Evolutionary conservation across 768 basidiomycete genomes (phyloP).

Genomic region (Suillus placidus): DNA sequence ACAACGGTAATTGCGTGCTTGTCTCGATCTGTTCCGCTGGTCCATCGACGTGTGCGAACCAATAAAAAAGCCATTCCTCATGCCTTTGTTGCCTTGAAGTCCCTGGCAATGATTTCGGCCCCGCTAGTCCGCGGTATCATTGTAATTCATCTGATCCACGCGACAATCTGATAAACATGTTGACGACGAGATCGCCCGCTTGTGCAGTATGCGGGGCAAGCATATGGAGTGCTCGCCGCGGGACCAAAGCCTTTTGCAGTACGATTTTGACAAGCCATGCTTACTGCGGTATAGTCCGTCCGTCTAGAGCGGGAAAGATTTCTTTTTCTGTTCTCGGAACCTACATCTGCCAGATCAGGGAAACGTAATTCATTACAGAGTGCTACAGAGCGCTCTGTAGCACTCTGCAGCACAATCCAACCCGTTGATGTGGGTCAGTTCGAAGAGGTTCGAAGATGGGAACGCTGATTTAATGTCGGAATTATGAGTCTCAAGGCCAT

Average conservation of each 20-base stretch:
- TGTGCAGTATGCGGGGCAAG: not conserved
- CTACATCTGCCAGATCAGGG: too few species aligned
- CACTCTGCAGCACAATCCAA: too few species aligned
- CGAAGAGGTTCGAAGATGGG: not conserved
- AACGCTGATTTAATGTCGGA: not conserved
- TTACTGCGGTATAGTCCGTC: not conserved
- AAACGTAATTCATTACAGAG: too few species aligned
- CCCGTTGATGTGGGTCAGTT: too few species aligned
- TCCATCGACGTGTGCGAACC: not conserved
- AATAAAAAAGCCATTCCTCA: not conserved
- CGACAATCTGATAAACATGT: slow-evolving; percentile 6
- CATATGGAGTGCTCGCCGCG: not conserved
- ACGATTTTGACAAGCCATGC: not conserved
- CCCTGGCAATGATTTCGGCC: slow-evolving; percentile 49
- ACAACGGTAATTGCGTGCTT: not conserved
- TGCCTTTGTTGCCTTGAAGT: slow-evolving; percentile 2
- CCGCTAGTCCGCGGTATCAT: slow-evolving; percentile 50
- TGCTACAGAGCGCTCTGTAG: too few species aligned
- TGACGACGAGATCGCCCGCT: not conserved
- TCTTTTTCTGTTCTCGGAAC: not conserved
- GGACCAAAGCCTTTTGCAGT: not conserved
- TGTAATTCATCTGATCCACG: slow-evolving; percentile 58
- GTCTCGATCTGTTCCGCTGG: slow-evolving; percentile 3
- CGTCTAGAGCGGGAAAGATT: not conserved
- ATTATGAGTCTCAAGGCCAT: not conserved